Conservation (phyloP, 1,139 yeast genomes). For the Zygosaccharomyces sapae region DNA sequence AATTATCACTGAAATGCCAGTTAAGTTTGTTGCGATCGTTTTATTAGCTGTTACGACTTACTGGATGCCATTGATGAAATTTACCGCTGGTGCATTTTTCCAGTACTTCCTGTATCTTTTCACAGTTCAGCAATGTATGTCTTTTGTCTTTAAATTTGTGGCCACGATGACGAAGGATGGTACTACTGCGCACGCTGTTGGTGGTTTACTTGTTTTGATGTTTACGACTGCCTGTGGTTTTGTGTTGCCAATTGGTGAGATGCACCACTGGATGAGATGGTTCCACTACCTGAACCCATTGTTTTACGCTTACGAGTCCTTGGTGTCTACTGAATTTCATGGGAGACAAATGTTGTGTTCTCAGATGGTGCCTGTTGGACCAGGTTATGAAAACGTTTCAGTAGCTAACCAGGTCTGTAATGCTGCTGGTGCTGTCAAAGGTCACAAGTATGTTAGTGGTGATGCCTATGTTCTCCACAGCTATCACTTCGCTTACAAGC, state of each 20-base stretch:
- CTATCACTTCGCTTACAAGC: slow-evolving; percentile 44
- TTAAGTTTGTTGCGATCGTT: slow-evolving; percentile 45
- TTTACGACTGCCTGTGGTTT: slow-evolving; percentile 62
- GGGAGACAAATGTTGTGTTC: slow-evolving; percentile 49
- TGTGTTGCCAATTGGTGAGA: slow-evolving; percentile 51
- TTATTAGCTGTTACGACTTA: slow-evolving; percentile 36
- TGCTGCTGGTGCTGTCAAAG: slow-evolving; percentile 47
- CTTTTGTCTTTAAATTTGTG: slow-evolving; percentile 56
- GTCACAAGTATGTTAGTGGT: slow-evolving; percentile 45
- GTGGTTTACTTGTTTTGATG: slow-evolving; percentile 54
- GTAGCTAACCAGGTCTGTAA: slow-evolving; percentile 46
- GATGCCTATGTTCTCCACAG: slow-evolving; percentile 43
- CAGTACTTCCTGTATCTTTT: slow-evolving; percentile 50
- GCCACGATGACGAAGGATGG: slow-evolving; percentile 54
- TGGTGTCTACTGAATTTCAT: slow-evolving; percentile 57
- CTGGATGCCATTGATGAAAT: slow-evolving; percentile 54
- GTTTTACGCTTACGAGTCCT: slow-evolving; percentile 52
- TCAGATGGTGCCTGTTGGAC: slow-evolving; percentile 50
- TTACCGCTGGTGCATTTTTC: slow-evolving; percentile 60
- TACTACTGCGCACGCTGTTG: slow-evolving; percentile 58
- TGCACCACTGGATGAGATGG: slow-evolving; percentile 67
- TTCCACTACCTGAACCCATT: slow-evolving; percentile 55
- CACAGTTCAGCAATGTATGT: slow-evolving; percentile 47
- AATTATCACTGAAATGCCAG: slow-evolving; percentile 55
- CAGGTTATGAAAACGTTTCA: slow-evolving; percentile 43